These are phyloP conservation scores for Magnaporthales sp. DNA, from an alignment of 2,329 filamentous ascomycete genomes.

Conservation along the genomic window DNA sequence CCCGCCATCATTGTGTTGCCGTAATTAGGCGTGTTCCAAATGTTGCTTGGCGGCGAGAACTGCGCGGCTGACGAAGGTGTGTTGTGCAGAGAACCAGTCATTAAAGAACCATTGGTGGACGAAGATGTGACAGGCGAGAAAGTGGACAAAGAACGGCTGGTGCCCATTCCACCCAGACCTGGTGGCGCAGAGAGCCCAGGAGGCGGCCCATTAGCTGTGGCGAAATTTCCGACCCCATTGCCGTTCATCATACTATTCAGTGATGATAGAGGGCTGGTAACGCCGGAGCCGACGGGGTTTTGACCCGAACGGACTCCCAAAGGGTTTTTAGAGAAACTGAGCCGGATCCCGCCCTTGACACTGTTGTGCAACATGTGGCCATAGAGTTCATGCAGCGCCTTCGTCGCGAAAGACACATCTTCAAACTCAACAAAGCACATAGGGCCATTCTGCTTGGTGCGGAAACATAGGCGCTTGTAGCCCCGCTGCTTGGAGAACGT, in stretches of 20 bases:
- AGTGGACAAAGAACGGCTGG: not conserved
- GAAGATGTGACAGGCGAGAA: not conserved
- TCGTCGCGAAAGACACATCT: slow-evolving; percentile 84
- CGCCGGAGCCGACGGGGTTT: slow-evolving; percentile 26
- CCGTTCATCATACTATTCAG: slow-evolving; percentile 50
- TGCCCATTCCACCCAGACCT: slow-evolving; percentile 41
- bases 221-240: slow-evolving; percentile 48
- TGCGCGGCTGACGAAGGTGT: slow-evolving; percentile 6
- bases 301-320: slow-evolving; percentile 82
- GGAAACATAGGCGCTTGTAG: slow-evolving; percentile 91
- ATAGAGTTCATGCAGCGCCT: slow-evolving; percentile 82
- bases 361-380: slow-evolving; percentile 83
- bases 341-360: slow-evolving; percentile 84
- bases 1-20: slow-evolving; percentile 8
- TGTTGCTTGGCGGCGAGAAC: slow-evolving; percentile 11
- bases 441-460: slow-evolving; percentile 88
- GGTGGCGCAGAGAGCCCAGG: slow-evolving; percentile 73
- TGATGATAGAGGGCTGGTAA: slow-evolving; percentile 25
- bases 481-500: slow-evolving; percentile 90
- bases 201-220: slow-evolving; percentile 66
- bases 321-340: slow-evolving; percentile 97
- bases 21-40: slow-evolving; percentile 11
- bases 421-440: slow-evolving; percentile 99
- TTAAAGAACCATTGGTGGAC: slow-evolving; percentile 9
- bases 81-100: not conserved